Evolutionary conservation across 257 asterid genomes (phyloP).

Genomic region (Lithospermum erythrorhizon): DNA sequence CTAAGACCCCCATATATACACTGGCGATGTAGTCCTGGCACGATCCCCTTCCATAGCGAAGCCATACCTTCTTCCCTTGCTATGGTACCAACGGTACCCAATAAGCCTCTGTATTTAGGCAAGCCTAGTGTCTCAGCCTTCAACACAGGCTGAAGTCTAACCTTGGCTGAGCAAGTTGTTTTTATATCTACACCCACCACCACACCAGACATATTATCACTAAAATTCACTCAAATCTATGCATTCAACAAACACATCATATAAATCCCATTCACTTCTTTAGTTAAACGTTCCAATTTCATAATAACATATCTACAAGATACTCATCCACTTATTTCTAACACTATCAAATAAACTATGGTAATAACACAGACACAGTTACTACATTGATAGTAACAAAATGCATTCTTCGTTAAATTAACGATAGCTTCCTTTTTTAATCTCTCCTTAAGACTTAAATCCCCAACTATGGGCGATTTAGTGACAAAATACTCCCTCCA

Average conservation of each 20-base stretch:
- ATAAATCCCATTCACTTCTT: too few species aligned
- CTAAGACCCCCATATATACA: conserved; percentile 89
- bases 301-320: too few species aligned
- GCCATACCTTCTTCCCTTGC: conserved; percentile 89
- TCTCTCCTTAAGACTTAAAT: neutral
- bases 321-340: too few species aligned
- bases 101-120: conserved; percentile 81
- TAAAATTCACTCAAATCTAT: neutral
- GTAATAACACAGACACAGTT: too few species aligned
- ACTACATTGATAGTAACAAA: too few species aligned
- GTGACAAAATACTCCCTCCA: too few species aligned
- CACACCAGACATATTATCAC: conserved; percentile 1
- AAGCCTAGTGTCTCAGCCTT: conserved; percentile 50
- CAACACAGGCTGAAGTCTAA: conserved; percentile 77
- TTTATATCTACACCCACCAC: conserved; percentile 42
- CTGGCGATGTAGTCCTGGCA: conserved; percentile 95
- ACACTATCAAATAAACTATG: too few species aligned
- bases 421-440: too few species aligned
- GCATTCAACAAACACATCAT: too few species aligned
- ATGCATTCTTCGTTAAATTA: too few species aligned
- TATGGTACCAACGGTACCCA: conserved; percentile 94
- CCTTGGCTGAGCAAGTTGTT: conserved; percentile 93
- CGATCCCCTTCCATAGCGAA: conserved; percentile 91
- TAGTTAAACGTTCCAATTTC: too few species aligned
- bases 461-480: too few species aligned